Conservation (phyloP, 169 alveolate genomes). For the Blepharisma undulans region DNA sequence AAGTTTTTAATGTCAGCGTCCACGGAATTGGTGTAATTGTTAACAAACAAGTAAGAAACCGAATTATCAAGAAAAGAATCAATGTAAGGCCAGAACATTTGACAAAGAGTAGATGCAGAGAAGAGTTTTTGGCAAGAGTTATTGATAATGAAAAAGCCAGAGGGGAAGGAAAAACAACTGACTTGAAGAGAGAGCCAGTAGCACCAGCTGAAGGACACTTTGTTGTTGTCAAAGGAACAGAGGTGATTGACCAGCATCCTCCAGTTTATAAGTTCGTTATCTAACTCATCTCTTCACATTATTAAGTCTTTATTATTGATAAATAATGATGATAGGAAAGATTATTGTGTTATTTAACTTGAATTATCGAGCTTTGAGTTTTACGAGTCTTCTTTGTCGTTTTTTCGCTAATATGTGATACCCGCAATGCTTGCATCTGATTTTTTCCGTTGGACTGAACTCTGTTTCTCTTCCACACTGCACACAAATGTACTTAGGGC, state of each 20-base stretch:
- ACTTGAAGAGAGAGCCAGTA: slow-evolving; percentile 11
- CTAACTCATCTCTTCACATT: not conserved
- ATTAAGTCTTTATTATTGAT: not conserved
- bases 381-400: slow-evolving; percentile 17
- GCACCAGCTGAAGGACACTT: slow-evolving; percentile 33
- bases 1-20: slow-evolving; percentile 95
- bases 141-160: slow-evolving; percentile 90
- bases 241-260: slow-evolving; percentile 9
- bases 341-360: not conserved
- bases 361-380: slow-evolving; percentile 33
- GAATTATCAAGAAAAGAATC: slow-evolving; percentile 95
- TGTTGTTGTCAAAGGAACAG: not conserved
- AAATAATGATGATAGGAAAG: not conserved
- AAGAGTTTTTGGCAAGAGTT: slow-evolving; percentile 94
- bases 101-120: slow-evolving; percentile 95
- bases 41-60: slow-evolving; percentile 96
- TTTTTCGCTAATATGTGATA: slow-evolving; percentile 14
- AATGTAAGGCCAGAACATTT: slow-evolving; percentile 98
- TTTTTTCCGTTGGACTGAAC: not conserved
- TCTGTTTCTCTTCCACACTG: slow-evolving; percentile 34
- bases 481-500: slow-evolving; percentile 24
- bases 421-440: slow-evolving; percentile 28
- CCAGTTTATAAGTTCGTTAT: slow-evolving; percentile 20
- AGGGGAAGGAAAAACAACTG: slow-evolving; percentile 91
- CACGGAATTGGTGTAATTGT: slow-evolving; percentile 97